Evolutionary conservation across 1,139 yeast genomes (phyloP), one percentile per base, ranked within the genome.

Genomic region (Geotrichum phurueaensis): DNA sequence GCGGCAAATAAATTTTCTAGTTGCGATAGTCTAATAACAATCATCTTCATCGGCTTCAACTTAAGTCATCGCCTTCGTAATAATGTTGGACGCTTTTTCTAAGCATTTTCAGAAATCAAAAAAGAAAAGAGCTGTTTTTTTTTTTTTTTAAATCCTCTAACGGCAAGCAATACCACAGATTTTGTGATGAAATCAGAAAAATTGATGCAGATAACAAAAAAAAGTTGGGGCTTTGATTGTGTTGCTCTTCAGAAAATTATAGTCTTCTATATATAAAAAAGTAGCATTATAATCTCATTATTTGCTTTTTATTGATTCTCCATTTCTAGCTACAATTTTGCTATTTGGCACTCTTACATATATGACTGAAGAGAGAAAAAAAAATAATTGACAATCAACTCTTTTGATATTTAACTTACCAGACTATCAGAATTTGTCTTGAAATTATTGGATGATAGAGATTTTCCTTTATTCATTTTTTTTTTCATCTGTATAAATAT

Each of bases 311-410:
- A 29, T n/a, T n/a, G 36, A 31, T 43, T 4, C 36, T 23, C 33
- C n/a, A n/a, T n/a, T n/a, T n/a, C 36, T 48, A 48, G 54, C 54
- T 52, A 52, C 23, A 48, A 48, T 48, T 52, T 31, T 52, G 23
- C 12, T 31, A 12, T 23, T 25, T 50, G 18, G 36, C 9, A 18
- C n/a, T 48, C 25, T 1, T n/a, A 29, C n/a, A 15, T 15, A 12
- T 39, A n/a, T 39, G 23, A 47, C 27, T 23, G 15, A 48, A n/a
- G 47, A 18, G 15, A 48, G 22, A 3, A n/a, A n/a, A n/a, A n/a
- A n/a, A n/a, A n/a, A n/a, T n/a, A n/a, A n/a, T n/a, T n/a, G n/a
- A n/a, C n/a, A n/a, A n/a, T n/a, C n/a, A n/a, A n/a, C n/a, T n/a
- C n/a, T n/a, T n/a, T n/a, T n/a, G n/a, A n/a, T n/a, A n/a, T n/a